A percentile compares a stretch with the other conserved stretches of the same genome.
phyloP scores from a whole-genome alignment of 495 filamentous ascomycete genomes.

The Podospora tetraspora region DNA sequence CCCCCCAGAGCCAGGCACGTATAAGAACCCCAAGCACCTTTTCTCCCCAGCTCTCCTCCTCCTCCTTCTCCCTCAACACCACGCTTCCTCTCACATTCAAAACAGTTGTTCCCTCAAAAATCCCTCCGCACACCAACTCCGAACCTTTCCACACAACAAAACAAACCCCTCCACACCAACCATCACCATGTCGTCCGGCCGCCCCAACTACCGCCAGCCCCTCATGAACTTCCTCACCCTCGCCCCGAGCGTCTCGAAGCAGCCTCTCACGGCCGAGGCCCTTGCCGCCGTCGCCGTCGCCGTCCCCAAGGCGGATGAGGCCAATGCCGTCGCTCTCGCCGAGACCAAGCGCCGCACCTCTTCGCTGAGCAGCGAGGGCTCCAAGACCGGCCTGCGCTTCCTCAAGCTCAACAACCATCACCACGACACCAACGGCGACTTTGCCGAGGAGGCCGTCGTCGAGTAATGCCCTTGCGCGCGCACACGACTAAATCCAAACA shows the following conservation, averaged over 20 bases:
- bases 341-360: conserved; percentile 31
- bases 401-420: conserved; percentile 45
- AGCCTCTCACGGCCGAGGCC: conserved; percentile 23
- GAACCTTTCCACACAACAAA: background rate
- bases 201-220: conserved; percentile 28
- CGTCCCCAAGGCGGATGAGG: conserved; percentile 12
- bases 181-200: conserved; percentile 2
- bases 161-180: background rate
- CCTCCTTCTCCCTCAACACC: background rate
- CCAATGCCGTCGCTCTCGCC: background rate
- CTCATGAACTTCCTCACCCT: conserved; percentile 41
- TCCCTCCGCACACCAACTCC: background rate
- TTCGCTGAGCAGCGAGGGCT: conserved; percentile 32
- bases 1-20: background rate
- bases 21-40: background rate
- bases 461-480: conserved; percentile 24
- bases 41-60: background rate
- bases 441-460: conserved; percentile 40
- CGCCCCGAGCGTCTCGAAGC: conserved; percentile 37
- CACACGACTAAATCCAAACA: too few species aligned
- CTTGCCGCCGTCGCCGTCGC: conserved; percentile 16
- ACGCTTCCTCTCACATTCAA: background rate
- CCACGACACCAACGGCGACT: conserved; percentile 40
- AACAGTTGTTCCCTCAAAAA: background rate
- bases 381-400: conserved; percentile 34